Evolutionary conservation across 148 eudicot species (phyloP).

Genomic region (Diospyros lotus): DNA sequence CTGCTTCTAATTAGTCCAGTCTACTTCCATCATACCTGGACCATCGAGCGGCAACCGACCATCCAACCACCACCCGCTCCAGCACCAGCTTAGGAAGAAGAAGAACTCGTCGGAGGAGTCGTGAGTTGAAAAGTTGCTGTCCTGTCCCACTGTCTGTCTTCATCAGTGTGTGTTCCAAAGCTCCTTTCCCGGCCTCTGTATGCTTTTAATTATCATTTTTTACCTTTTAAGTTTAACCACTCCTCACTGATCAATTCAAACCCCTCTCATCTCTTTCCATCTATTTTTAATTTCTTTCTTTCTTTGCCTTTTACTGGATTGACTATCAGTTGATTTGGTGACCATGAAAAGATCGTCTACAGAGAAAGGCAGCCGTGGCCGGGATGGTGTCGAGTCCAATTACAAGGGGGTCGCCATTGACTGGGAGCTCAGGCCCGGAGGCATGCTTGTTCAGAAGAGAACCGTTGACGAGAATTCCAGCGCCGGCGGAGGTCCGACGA

Average conservation of each 20-base stretch:
- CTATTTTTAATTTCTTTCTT: background rate
- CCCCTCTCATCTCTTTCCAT: background rate
- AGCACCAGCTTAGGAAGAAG: too few relatives aligned
- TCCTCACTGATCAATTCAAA: background rate
- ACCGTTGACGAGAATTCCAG: constrained; percentile 19
- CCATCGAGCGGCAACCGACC: too few relatives aligned
- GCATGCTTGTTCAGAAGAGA: constrained; percentile 53
- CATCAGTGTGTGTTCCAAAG: too few relatives aligned
- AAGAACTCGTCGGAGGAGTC: too few relatives aligned
- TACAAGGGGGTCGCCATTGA: constrained; percentile 17
- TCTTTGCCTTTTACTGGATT: background rate
- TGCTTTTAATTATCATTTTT: too few relatives aligned
- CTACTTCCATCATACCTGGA: too few relatives aligned
- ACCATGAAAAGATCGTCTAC: constrained; percentile 9
- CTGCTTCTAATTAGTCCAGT: too few relatives aligned
- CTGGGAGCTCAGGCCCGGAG: constrained; percentile 48
- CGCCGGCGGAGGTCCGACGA: constrained; percentile 14
- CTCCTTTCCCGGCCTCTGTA: too few relatives aligned
- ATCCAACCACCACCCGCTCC: too few relatives aligned
- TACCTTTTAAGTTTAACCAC: too few relatives aligned
- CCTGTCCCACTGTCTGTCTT: too few relatives aligned
- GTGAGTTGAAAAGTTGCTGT: too few relatives aligned
- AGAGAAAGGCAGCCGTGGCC: constrained; percentile 3
- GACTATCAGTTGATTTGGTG: background rate
- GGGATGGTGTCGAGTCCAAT: background rate